A percentile compares a stretch with the other conserved stretches of the same genome.
phyloP scores from a whole-genome alignment of 306 rosid species.

The Malus fusca region DNA sequence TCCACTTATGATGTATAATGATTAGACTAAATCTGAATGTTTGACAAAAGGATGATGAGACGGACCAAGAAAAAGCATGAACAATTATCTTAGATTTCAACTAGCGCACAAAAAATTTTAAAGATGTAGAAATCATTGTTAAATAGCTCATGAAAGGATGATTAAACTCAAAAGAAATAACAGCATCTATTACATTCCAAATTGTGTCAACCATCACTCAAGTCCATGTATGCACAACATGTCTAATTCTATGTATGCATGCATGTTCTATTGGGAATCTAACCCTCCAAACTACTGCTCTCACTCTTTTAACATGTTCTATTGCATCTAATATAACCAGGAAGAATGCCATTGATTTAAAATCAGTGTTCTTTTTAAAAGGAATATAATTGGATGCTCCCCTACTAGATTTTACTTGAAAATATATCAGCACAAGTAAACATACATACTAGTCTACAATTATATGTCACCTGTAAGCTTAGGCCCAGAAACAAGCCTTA shows the following conservation, averaged over 20 bases:
- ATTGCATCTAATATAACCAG: neutral
- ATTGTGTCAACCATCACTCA: neutral
- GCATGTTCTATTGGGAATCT: neutral
- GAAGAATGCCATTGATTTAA: neutral
- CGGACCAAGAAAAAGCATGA: neutral
- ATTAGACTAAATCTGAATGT: neutral
- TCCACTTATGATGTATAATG: conserved; percentile 15
- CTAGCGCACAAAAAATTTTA: neutral
- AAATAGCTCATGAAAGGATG: neutral
- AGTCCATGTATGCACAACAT: neutral
- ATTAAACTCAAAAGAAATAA: neutral
- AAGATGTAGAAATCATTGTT: neutral
- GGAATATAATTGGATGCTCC: neutral
- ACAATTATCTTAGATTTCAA: neutral
- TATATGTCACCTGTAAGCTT: conserved; percentile 60
- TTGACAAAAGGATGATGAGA: neutral
- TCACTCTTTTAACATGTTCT: neutral
- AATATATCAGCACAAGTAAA: neutral
- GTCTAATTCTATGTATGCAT: neutral
- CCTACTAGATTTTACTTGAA: neutral
- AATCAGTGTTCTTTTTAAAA: neutral
- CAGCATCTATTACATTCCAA: neutral
- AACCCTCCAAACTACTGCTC: neutral
- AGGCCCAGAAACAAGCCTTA: conserved; percentile 66
- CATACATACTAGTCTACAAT: neutral